Conservation (phyloP, 768 basidiomycete genomes). For the Suillus fuscotomentosus region DNA sequence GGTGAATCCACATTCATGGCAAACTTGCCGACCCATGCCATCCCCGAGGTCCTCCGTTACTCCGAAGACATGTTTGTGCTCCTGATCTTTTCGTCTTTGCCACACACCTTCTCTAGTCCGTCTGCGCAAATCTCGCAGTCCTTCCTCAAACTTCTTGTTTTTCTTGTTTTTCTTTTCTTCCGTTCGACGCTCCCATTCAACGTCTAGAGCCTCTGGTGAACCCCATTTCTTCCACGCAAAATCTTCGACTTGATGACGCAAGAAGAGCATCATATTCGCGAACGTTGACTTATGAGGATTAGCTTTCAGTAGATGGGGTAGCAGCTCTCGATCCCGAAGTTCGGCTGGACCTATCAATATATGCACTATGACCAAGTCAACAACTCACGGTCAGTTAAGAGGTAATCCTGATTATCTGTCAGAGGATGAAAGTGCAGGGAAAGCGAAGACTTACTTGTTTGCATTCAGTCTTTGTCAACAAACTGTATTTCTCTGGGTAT, state of each 20-base stretch:
- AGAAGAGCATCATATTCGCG: slow-evolving; percentile 98
- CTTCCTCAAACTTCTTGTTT: slow-evolving; percentile 93
- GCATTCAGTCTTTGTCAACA: slow-evolving; percentile 98
- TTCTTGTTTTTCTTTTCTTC: slow-evolving; percentile 86
- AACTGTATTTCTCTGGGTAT: slow-evolving; percentile 87
- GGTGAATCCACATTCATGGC: slow-evolving; percentile 88
- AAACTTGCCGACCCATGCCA: slow-evolving; percentile 68
- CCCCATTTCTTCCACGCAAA: slow-evolving; percentile 99
- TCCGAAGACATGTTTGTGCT: slow-evolving; percentile 86
- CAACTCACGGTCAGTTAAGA: slow-evolving; percentile 83
- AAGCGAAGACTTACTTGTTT: slow-evolving; percentile 63
- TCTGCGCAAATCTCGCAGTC: slow-evolving; percentile 77
- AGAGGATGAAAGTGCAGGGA: slow-evolving; percentile 1
- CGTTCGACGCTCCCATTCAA: slow-evolving; percentile 77
- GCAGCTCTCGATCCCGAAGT: slow-evolving; percentile 83
- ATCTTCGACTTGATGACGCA: slow-evolving; percentile 91
- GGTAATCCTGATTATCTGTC: slow-evolving; percentile 67
- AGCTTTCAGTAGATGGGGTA: slow-evolving; percentile 92
- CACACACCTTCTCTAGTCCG: slow-evolving; percentile 88
- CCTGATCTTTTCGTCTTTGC: slow-evolving; percentile 82
- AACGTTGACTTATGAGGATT: slow-evolving; percentile 96
- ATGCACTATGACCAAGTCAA: background rate
- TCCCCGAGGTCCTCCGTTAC: slow-evolving; percentile 50
- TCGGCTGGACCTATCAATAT: slow-evolving; percentile 58
- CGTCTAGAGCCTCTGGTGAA: slow-evolving; percentile 85